Conservation (phyloP, 495 filamentous ascomycete genomes). For the Aspergillus carlsbadensis region DNA sequence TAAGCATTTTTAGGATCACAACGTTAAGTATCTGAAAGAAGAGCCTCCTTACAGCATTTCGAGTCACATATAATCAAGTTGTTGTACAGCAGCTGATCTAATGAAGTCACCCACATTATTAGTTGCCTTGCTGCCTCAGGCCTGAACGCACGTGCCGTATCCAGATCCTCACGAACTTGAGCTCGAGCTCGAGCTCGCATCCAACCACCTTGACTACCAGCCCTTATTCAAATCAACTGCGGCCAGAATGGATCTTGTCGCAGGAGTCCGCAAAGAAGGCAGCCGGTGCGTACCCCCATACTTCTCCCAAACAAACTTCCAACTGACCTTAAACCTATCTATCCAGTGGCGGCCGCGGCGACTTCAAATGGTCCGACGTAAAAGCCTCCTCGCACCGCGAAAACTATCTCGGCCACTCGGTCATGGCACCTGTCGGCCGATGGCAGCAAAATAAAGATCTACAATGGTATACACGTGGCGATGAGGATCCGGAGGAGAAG, state of each 20-base stretch:
- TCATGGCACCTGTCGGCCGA: conserved; percentile 93
- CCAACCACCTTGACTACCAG: neutral
- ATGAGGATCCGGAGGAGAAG: conserved; percentile 57
- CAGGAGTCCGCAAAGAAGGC: conserved; percentile 87
- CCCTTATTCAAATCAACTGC: neutral
- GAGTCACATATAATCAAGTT: neutral
- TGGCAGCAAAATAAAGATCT: conserved; percentile 93
- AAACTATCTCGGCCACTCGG: conserved; percentile 93
- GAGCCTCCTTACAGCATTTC: neutral
- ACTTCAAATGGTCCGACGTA: conserved; percentile 97
- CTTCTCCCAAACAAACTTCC: neutral
- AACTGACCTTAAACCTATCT: conserved; percentile 4
- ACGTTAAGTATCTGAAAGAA: neutral
- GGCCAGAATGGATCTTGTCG: conserved; percentile 82
- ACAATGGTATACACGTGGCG: conserved; percentile 80
- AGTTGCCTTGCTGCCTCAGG: conserved; percentile 20
- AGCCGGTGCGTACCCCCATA: conserved; percentile 57
- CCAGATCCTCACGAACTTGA: neutral
- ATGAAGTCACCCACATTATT: conserved; percentile 22
- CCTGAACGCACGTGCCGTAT: conserved; percentile 25
- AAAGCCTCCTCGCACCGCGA: conserved; percentile 83
- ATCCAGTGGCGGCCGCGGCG: conserved; percentile 77
- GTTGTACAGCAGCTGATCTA: neutral
- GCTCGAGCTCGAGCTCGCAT: neutral
- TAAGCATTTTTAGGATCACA: conserved; percentile 10